Evolutionary conservation across 1,284 basidiomycete species (phyloP), one percentile per base, ranked within the genome.

Genomic region (Pyrrhoderma noxium): DNA sequence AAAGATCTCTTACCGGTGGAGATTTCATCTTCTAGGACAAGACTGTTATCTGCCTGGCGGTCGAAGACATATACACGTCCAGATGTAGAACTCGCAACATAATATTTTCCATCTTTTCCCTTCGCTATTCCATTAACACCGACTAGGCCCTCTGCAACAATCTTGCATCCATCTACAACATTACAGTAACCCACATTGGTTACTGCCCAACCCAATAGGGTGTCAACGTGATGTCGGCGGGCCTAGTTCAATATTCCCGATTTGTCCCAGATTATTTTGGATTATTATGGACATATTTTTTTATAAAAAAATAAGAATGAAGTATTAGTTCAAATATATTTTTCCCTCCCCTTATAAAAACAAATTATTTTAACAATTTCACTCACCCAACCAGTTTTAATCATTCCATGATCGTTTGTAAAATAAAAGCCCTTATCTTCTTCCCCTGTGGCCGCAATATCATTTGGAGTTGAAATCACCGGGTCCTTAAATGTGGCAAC

Each of bases 381-480:
- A 65, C 77, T 45, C 60, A 83, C 84, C 40, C 70, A 58, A 37
- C 79, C 75, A 8, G 69, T 64, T 61, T 82, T 82, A n/a, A 60
- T 57, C n/a, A 49, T 39, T 25, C 67, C 67, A 55, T 78, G 69
- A 55, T 84, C 80, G 58, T 87, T 88, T n/a, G 82, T 82, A 59
- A 85, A 77, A 63, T 77, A 79, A 50, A 86, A 77, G 39, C 73
- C 75, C 56, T 72, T 68, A 13, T 82, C 81, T 53, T 84, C 79
- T 53, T 84, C 79, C 2, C 75, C 62, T 31, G 70, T 73, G 16
- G 86, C 84, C 2, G 76, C 73, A 8, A 89, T 57, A 58, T 86
- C 82, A 61, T 89, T 89, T 0, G 87, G 88, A 1, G 83, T 79
- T 4, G 73, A 51, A 18, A 90, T 75, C 7, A 76, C 62, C 1